Conservation (phyloP, 768 basidiomycete species). For the Kwoniella heveanensis region DNA sequence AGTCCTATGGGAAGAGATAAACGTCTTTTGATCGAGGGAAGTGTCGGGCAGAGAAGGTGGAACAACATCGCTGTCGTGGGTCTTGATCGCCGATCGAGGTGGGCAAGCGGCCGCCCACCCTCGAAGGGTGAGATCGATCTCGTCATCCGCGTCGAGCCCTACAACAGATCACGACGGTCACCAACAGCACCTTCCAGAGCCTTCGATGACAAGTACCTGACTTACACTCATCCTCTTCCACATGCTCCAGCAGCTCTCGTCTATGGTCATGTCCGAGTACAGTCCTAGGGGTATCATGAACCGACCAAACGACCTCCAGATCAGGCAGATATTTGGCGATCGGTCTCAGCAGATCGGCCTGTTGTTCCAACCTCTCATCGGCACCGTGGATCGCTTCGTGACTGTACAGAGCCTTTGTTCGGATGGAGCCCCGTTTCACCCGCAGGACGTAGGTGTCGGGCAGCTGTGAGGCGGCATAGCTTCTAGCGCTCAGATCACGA, state of each 20-base stretch:
- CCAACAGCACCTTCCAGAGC: neutral
- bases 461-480: constrained; percentile 13
- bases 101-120: constrained; percentile 35
- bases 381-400: constrained; percentile 14
- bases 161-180: neutral
- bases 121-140: constrained; percentile 22
- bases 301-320: constrained; percentile 20
- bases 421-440: constrained; percentile 16
- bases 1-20: constrained; percentile 42
- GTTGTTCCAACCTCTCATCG: constrained; percentile 21
- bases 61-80: neutral
- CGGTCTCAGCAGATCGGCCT: constrained; percentile 24
- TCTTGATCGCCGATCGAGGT: constrained; percentile 14
- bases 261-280: constrained; percentile 28
- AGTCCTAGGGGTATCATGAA: constrained; percentile 23
- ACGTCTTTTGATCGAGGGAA: constrained; percentile 21
- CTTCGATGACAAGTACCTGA: neutral
- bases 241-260: constrained; percentile 26
- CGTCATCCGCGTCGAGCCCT: constrained; percentile 21
- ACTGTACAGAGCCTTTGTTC: constrained; percentile 14
- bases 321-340: constrained; percentile 28
- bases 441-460: constrained; percentile 27
- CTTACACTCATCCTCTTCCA: constrained; percentile 37
- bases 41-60: constrained; percentile 5
- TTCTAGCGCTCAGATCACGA: constrained; percentile 16